phyloP scores from a whole-genome alignment of 228 moss, liverwort and hornwort genomes.

The Sphagnum magellanicum region DNA sequence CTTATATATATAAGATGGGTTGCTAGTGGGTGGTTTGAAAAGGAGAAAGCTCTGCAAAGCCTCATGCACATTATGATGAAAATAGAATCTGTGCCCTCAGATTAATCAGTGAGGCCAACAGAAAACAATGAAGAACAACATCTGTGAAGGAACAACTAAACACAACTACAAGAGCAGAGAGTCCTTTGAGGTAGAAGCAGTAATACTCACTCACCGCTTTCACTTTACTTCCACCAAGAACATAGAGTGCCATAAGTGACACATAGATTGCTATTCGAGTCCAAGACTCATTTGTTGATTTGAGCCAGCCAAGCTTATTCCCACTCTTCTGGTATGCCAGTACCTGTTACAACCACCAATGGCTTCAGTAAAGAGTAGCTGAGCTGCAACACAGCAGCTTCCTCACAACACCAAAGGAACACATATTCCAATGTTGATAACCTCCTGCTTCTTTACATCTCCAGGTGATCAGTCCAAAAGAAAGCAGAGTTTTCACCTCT shows the following conservation, averaged over 20 bases:
- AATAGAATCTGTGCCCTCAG: no score
- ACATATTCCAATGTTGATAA: not conserved
- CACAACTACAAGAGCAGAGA: not conserved
- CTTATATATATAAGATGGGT: no score
- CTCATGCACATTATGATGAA: no score
- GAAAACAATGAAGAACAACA: no score
- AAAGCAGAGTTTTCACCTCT: slow-evolving; percentile 38
- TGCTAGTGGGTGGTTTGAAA: not conserved
- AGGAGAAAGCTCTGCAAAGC: not conserved
- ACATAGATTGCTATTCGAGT: slow-evolving; percentile 92
- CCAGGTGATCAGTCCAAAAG: not conserved
- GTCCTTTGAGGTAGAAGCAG: not conserved
- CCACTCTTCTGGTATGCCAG: slow-evolving; percentile 88
- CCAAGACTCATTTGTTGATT: slow-evolving; percentile 96
- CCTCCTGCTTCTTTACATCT: not conserved
- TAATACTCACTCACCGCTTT: slow-evolving; percentile 55
- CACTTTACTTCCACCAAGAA: slow-evolving; percentile 96
- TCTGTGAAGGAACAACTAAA: not conserved
- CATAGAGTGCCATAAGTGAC: slow-evolving; percentile 91
- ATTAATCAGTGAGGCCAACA: no score
- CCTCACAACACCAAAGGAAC: not conserved
- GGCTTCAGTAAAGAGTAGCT: not conserved
- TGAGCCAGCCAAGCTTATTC: slow-evolving; percentile 85
- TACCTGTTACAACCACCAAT: slow-evolving; percentile 40
- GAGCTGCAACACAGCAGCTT: not conserved